A percentile compares a stretch with the other conserved stretches of the same genome.
phyloP scores from a whole-genome alignment of 2,329 filamentous ascomycete genomes.

The Nemania sp. region DNA sequence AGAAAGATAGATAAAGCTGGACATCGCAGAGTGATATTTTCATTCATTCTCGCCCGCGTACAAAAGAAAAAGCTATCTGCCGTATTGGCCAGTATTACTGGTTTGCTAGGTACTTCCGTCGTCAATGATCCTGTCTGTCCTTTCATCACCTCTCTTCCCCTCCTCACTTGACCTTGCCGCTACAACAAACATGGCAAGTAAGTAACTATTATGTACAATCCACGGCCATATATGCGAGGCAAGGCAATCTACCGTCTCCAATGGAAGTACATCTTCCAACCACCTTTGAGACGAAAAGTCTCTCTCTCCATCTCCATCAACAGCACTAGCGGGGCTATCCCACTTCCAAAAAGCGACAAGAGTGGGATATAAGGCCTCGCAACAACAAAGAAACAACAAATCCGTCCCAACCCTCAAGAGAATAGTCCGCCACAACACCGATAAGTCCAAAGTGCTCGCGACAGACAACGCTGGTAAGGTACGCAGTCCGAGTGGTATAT shows the following conservation, averaged over 20 bases:
- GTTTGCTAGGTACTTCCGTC: conserved; percentile 10
- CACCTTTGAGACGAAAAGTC: background rate
- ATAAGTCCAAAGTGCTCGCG: conserved; percentile 12
- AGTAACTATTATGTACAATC: conserved; percentile 22
- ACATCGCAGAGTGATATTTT: conserved; percentile 6
- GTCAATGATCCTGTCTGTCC: conserved; percentile 1
- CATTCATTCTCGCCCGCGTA: conserved; percentile 24
- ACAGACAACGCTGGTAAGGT: conserved; percentile 20
- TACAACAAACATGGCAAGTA: background rate
- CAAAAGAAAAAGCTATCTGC: conserved; percentile 34
- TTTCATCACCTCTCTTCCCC: background rate
- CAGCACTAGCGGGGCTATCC: background rate
- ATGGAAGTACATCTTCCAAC: background rate
- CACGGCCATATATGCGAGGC: background rate
- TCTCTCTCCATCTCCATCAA: background rate
- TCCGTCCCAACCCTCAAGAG: conserved; percentile 5
- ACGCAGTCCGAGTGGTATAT: conserved; percentile 32
- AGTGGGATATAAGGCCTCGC: conserved; percentile 24
- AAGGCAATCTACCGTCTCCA: conserved; percentile 17
- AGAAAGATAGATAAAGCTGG: background rate
- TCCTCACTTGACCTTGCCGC: conserved; percentile 5
- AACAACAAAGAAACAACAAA: conserved; percentile 21
- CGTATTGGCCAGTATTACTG: conserved; percentile 38
- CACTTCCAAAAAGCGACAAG: conserved; percentile 8
- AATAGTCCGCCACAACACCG: conserved; percentile 24